Evolutionary conservation across 495 filamentous ascomycete genomes (phyloP), one percentile per base, ranked within the genome.

Genomic region (Darksidea phi): DNA sequence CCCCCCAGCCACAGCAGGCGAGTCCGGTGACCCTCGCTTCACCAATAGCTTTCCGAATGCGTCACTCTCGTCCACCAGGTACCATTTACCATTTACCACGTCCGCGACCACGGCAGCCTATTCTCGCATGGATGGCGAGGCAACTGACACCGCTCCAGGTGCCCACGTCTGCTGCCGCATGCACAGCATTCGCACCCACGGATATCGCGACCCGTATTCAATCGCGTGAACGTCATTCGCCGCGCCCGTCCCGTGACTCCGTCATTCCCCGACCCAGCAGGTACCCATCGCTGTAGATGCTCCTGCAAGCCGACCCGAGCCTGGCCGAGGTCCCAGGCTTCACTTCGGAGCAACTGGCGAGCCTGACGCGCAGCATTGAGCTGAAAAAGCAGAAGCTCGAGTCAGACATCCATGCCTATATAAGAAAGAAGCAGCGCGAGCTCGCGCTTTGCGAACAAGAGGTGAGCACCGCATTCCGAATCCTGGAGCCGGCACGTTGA

Each of bases 341-440:
- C 28, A 37, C 57, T 25, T 50, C 66, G 34, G 50, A 38, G 38
- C 61, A 68, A 59, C 54, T 68, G 47, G 57, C 60, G 25, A 23
- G 18, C 37, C 41, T 64, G 48, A 48, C 55, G 42, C 46, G 46
- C 45, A 57, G 52, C 45, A 48, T 68, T 32, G 60, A 68, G 52
- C 45, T 42, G 20, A 60, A 64, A 23, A 64, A 64, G 46, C 60
- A 61, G 61, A 47, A 51, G 41, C 66, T 68, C 47, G 61, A 68
- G 61, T 52, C 32, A 28, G 66, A 68, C 60, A 68, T 68, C 41
- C 45, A 48, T 25, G 41, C 57, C 26, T 68, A 68, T 38, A 68
- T 64, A 42, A 38, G 48, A n/a, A 15, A 34, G n/a, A 68, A 64
- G 57, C 66, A 68, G 60, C 51, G 52, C 26, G 56, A 68, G 17